These are phyloP conservation scores for Scorias spongiosa DNA, from an alignment of 2,329 filamentous ascomycete genomes.

Conservation along the genomic window DNA sequence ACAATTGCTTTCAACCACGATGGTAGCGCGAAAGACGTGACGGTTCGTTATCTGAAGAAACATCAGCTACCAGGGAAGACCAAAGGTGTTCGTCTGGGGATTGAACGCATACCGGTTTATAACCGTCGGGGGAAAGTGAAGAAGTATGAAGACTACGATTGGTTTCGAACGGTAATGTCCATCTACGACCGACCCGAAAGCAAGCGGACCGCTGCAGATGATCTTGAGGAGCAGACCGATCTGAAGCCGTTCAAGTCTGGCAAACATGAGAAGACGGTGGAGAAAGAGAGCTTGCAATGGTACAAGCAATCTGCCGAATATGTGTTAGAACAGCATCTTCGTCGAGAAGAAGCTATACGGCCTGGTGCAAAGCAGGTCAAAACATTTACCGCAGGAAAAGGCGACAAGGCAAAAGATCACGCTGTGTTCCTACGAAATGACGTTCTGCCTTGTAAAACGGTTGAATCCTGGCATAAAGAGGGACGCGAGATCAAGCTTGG, in stretches of 20 bases:
- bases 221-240: constrained; percentile 63
- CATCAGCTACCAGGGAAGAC: constrained; percentile 76
- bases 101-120: constrained; percentile 69
- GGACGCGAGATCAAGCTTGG: constrained; percentile 60
- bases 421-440: constrained; percentile 69
- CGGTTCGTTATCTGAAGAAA: constrained; percentile 72
- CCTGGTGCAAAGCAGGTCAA: constrained; percentile 54
- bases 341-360: constrained; percentile 76
- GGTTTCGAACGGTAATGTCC: constrained; percentile 71
- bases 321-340: constrained; percentile 70
- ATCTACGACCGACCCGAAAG: constrained; percentile 45
- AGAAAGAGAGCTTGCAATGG: constrained; percentile 56
- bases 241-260: constrained; percentile 54
- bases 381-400: constrained; percentile 61
- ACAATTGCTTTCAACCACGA: constrained; percentile 70
- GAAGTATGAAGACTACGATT: constrained; percentile 65
- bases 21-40: constrained; percentile 87
- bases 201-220: constrained; percentile 54
- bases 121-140: constrained; percentile 64
- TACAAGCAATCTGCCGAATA: constrained; percentile 79
- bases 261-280: constrained; percentile 33
- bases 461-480: constrained; percentile 96
- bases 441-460: constrained; percentile 71
- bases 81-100: constrained; percentile 64
- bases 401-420: constrained; percentile 56